Evolutionary conservation across 495 filamentous ascomycete species (phyloP).

Genomic region (Hyaloscypha finlandica): DNA sequence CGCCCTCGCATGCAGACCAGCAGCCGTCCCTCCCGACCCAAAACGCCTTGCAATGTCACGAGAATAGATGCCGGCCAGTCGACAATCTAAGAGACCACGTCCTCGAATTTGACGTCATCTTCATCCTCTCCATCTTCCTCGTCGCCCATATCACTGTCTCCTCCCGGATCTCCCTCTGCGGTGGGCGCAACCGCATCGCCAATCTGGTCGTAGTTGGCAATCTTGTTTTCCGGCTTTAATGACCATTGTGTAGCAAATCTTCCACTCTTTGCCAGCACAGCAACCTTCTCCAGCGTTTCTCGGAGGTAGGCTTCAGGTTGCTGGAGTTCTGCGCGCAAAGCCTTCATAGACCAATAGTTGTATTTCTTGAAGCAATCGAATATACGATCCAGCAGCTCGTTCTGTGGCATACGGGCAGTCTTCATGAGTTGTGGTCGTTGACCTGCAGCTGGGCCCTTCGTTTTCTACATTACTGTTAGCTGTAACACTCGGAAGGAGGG

Average conservation of each 20-base stretch:
- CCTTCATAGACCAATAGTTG: slow-evolving; percentile 87
- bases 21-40: not conserved
- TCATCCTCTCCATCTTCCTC: slow-evolving; percentile 64
- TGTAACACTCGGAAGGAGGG: not conserved
- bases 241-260: slow-evolving; percentile 82
- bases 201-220: slow-evolving; percentile 49
- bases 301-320: slow-evolving; percentile 94
- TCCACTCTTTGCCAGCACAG: slow-evolving; percentile 75
- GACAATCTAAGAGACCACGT: slow-evolving; percentile 44
- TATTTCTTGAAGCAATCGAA: slow-evolving; percentile 79
- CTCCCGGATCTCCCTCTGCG: slow-evolving; percentile 50
- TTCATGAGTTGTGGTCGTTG: slow-evolving; percentile 48
- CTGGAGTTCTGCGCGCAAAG: slow-evolving; percentile 65
- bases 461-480: slow-evolving; percentile 15
- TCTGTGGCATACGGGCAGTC: slow-evolving; percentile 80
- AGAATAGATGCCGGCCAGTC: not conserved
- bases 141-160: slow-evolving; percentile 50
- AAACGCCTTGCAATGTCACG: slow-evolving; percentile 24
- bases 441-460: not conserved
- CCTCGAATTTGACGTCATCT: slow-evolving; percentile 74
- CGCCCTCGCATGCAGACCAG: not conserved
- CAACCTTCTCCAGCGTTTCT: slow-evolving; percentile 79
- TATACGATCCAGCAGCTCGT: slow-evolving; percentile 81
- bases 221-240: slow-evolving; percentile 70
- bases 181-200: slow-evolving; percentile 50